Evolutionary conservation across 1,139 yeast species (phyloP).

Genomic region (Hyphopichia fennica): DNA sequence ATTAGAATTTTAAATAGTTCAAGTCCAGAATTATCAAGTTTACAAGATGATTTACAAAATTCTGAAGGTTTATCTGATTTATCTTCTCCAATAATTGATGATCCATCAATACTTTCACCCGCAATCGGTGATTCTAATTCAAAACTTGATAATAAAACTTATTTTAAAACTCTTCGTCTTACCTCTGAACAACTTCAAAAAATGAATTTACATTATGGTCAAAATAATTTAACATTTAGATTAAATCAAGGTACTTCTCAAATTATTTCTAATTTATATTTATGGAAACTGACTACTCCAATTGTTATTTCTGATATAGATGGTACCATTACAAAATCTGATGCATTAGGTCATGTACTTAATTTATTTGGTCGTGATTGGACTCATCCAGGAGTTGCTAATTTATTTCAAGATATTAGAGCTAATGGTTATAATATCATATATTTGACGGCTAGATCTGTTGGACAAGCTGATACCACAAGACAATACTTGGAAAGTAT

Average conservation of each 20-base stretch:
- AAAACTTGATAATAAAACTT: constrained; percentile 37
- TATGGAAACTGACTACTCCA: constrained; percentile 85
- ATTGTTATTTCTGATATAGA: constrained; percentile 97
- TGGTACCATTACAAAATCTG: constrained; percentile 97
- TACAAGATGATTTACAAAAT: constrained; percentile 9
- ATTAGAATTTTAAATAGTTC: constrained; percentile 51
- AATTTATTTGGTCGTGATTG: constrained; percentile 95
- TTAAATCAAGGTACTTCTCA: constrained; percentile 82
- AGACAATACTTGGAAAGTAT: constrained; percentile 79
- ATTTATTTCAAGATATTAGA: constrained; percentile 78
- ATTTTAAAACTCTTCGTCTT: constrained; percentile 84
- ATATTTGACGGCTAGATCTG: constrained; percentile 92
- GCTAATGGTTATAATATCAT: constrained; percentile 89
- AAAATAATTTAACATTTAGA: constrained; percentile 73
- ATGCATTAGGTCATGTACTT: constrained; percentile 94
- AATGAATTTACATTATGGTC: constrained; percentile 75
- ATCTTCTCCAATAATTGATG: not conserved
- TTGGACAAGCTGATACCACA: constrained; percentile 94
- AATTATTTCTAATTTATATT: constrained; percentile 68
- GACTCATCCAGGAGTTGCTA: constrained; percentile 97
- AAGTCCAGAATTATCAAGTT: constrained; percentile 7
- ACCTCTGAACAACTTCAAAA: constrained; percentile 86
- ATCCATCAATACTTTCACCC: not conserved
- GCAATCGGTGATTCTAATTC: constrained; percentile 10
- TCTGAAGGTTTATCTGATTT: not conserved